These are phyloP conservation scores for Populus tomentosa DNA, from an alignment of 441 rosid genomes.

Conservation along the genomic window DNA sequence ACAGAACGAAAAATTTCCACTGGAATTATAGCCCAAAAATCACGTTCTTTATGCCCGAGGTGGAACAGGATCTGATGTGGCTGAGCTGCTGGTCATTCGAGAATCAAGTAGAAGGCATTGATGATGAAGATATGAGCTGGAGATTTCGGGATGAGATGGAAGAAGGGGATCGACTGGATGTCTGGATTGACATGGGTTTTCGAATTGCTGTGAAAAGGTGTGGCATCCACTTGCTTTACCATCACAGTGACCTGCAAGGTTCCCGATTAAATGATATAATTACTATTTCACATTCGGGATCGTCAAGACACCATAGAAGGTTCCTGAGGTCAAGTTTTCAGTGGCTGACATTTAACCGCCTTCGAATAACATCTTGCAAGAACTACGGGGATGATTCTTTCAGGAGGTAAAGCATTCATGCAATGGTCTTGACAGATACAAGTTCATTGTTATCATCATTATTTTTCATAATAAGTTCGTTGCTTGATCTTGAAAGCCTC, in stretches of 20 bases:
- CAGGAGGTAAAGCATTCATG: background rate
- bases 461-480: background rate
- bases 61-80: slow-evolving; percentile 13
- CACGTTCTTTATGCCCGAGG: slow-evolving; percentile 7
- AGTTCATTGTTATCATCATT: background rate
- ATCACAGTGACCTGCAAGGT: background rate
- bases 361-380: background rate
- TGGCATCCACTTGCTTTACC: slow-evolving; percentile 11
- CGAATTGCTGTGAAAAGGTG: slow-evolving; percentile 9
- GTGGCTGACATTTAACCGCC: background rate
- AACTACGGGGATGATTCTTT: background rate
- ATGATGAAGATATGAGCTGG: slow-evolving; percentile 1
- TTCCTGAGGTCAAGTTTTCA: background rate
- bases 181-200: slow-evolving; percentile 12
- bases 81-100: slow-evolving; percentile 13
- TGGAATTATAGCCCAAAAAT: slow-evolving; percentile 13
- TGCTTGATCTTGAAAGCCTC: background rate
- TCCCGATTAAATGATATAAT: background rate
- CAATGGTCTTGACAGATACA: background rate
- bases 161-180: slow-evolving; percentile 16
- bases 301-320: slow-evolving; percentile 12
- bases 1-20: slow-evolving; percentile 10
- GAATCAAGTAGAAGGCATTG: background rate
- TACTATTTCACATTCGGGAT: background rate
- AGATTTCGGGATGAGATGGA: slow-evolving; percentile 10